A percentile compares a stretch with the other conserved stretches of the same genome.
Conservation (phyloP, 331 rosid species). For the Cydonia oblonga region DNA sequence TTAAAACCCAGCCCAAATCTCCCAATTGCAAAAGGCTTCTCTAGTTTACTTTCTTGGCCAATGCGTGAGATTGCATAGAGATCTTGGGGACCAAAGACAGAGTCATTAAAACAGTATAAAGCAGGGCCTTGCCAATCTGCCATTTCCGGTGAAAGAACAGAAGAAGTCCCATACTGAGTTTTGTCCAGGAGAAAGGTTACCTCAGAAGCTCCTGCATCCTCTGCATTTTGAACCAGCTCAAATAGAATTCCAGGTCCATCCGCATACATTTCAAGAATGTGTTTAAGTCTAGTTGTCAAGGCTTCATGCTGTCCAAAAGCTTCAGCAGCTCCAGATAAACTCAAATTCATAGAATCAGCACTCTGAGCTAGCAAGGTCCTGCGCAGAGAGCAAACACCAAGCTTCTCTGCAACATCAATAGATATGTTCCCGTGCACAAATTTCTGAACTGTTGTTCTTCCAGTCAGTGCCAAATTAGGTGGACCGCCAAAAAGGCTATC, state of each 20-base stretch:
- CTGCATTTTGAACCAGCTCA: constrained; percentile 96
- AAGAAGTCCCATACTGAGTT: constrained; percentile 90
- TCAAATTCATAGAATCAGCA: constrained; percentile 94
- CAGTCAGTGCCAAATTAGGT: constrained; percentile 41
- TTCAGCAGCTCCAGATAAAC: constrained; percentile 92
- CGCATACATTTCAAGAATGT: constrained; percentile 98
- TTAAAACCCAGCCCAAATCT: constrained; percentile 98
- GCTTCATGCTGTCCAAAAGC: constrained; percentile 99
- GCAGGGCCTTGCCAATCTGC: constrained; percentile 99
- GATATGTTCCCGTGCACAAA: constrained; percentile 97
- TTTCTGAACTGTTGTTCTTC: constrained; percentile 60
- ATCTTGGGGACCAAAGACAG: constrained; percentile 88
- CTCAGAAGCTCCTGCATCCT: constrained; percentile 98
- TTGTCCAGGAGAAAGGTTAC: constrained; percentile 85
- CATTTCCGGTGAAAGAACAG: constrained; percentile 98
- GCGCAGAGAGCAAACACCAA: constrained; percentile 91
- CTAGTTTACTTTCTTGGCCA: constrained; percentile 98
- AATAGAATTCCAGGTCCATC: constrained; percentile 96
- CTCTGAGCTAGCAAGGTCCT: constrained; percentile 90
- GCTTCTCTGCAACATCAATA: constrained; percentile 90
- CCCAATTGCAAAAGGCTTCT: constrained; percentile 95
- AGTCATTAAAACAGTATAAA: constrained; percentile 82
- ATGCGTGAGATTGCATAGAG: constrained; percentile 99
- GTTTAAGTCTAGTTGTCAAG: constrained; percentile 92
- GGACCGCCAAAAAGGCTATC: constrained; percentile 46